phyloP scores from a whole-genome alignment of 2,329 filamentous ascomycete species.

The Plectosphaerella plurivora region DNA sequence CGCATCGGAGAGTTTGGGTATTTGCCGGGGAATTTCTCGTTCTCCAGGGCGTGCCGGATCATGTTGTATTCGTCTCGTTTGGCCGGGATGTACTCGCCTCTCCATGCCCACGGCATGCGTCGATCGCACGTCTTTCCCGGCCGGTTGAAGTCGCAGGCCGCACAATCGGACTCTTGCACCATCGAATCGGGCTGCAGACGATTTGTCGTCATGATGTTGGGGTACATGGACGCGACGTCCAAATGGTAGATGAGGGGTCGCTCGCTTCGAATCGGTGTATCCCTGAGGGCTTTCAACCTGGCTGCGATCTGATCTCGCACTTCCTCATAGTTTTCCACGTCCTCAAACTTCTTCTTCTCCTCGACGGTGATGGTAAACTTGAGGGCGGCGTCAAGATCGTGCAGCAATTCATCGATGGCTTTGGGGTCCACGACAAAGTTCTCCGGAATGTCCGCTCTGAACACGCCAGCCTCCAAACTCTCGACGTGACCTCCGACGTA shows the following conservation, averaged over 20 bases:
- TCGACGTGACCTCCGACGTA: slow-evolving; percentile 98
- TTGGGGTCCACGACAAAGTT: slow-evolving; percentile 87
- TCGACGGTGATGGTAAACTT: slow-evolving; percentile 83
- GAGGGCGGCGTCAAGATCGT: slow-evolving; percentile 82
- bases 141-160: slow-evolving; percentile 95
- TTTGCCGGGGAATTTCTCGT: slow-evolving; percentile 85
- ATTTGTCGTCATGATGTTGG: slow-evolving; percentile 99
- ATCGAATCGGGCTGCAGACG: slow-evolving; percentile 97
- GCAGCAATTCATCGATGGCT: slow-evolving; percentile 83
- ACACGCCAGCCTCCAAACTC: slow-evolving; percentile 97
- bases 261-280: slow-evolving; percentile 80
- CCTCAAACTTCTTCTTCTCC: slow-evolving; percentile 76
- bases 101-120: slow-evolving; percentile 93
- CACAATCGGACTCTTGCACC: slow-evolving; percentile 94
- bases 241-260: slow-evolving; percentile 93
- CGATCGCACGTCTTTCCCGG: slow-evolving; percentile 97
- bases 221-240: slow-evolving; percentile 99
- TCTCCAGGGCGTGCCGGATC: slow-evolving; percentile 87
- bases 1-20: slow-evolving; percentile 64
- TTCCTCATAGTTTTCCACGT: slow-evolving; percentile 77
- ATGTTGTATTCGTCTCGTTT: slow-evolving; percentile 99
- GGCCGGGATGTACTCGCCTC: slow-evolving; percentile 93
- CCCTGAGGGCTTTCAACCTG: slow-evolving; percentile 66
- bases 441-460: slow-evolving; percentile 90
- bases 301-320: slow-evolving; percentile 78